Evolutionary conservation across 2,329 filamentous ascomycete genomes (phyloP), one percentile per base, ranked within the genome.

Genomic region (Didymella lethalis): DNA sequence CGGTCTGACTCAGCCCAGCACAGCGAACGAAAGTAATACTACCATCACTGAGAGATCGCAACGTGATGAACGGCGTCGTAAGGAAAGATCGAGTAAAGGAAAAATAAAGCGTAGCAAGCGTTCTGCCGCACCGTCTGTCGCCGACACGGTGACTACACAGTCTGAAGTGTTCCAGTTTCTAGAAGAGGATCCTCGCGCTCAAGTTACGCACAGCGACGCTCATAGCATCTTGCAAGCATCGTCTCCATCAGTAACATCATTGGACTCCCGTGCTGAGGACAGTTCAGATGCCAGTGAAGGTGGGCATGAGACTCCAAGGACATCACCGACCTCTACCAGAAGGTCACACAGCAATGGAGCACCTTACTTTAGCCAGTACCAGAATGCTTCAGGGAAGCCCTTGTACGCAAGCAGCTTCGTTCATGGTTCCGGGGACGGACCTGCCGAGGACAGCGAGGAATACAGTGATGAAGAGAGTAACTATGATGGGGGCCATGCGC

Each of bases 41-140:
- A 82, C 81, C 3, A 74, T 81, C 12, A 82, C 79, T 11, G 79
- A 80, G 60, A 71, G 71, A 41, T 79, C 78, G 4, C 80, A 80
- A 61, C 70, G 79, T 54, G 70, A 79, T 32, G 69, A 67, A 45
- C 66, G 59, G 20, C 62, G 64, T 43, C 57, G 63, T 25, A 57
- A 59, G 16, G 71, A 72, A 34, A 66, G 64, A 54, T 32, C 28
- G 12, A 36, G 51, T 43, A 53, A 66, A 69, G 54, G 62, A 18
- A 31, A 63, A 59, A 36, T 61, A 51, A 67, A 65, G 45, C 58
- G 51, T 16, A 32, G 55, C 34, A 62, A 54, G 25, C 56, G 64
- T 53, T 14, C 50, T 10, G 62, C 65, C 18, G 59, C 57, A 20
- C 48, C 54, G 4, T 56, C 61, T 16, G 50, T 61, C 23, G 61